phyloP scores from a whole-genome alignment of 805 yeast genomes.

The Hanseniaspora singularis region DNA sequence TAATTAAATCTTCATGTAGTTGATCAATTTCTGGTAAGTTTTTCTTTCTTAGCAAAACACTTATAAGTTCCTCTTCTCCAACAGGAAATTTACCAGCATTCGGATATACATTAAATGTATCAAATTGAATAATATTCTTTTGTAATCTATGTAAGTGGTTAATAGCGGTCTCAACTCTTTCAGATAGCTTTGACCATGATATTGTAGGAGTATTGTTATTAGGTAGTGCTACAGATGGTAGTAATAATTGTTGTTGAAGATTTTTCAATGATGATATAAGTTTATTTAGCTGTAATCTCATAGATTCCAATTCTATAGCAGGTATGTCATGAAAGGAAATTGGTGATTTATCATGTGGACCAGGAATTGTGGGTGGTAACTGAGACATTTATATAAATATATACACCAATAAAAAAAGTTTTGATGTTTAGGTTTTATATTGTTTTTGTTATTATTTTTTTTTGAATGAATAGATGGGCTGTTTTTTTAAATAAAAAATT shows the following conservation, averaged over 20 bases:
- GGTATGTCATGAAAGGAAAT: constrained; percentile 28
- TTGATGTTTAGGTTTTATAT: too few relatives aligned
- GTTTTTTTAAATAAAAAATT: too few relatives aligned
- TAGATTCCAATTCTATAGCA: constrained; percentile 47
- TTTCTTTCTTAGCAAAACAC: constrained; percentile 77
- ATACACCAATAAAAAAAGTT: too few relatives aligned
- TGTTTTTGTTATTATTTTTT: too few relatives aligned
- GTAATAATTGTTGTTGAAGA: constrained; percentile 35
- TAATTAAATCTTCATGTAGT: constrained; percentile 1
- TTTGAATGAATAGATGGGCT: too few relatives aligned
- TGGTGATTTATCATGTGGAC: not conserved
- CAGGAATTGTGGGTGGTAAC: not conserved
- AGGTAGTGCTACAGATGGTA: constrained; percentile 3
- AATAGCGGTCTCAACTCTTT: constrained; percentile 60
- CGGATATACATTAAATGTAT: constrained; percentile 46
- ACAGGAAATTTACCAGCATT: constrained; percentile 73
- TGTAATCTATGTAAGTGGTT: constrained; percentile 47
- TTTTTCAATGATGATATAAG: constrained; percentile 47
- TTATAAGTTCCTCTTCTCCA: constrained; percentile 67
- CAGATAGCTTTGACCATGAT: constrained; percentile 58
- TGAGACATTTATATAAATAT: too few relatives aligned
- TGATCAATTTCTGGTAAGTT: constrained; percentile 77
- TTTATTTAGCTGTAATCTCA: constrained; percentile 51
- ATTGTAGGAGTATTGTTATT: constrained; percentile 6
- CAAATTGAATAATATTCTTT: constrained; percentile 38